A percentile compares a stretch with the other conserved stretches of the same genome.
phyloP scores from a whole-genome alignment of 164 flowering plant genomes.

The Santalum album region DNA sequence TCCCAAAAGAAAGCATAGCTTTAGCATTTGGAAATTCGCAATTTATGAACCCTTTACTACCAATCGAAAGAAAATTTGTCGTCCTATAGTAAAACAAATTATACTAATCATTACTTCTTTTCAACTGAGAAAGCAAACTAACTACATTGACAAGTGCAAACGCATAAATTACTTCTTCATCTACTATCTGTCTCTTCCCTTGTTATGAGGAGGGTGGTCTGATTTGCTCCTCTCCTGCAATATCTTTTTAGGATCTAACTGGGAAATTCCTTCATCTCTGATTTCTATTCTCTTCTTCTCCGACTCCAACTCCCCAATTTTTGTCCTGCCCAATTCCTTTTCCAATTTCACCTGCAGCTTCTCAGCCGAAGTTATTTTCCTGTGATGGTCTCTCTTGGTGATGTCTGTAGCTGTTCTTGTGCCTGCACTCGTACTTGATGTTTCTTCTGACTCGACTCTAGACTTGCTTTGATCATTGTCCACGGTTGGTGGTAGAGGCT shows the following conservation, averaged over 20 bases:
- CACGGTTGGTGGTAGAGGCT: not conserved
- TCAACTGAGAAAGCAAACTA: not conserved
- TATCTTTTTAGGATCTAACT: constrained; percentile 16
- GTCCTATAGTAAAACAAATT: not conserved
- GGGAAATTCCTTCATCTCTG: constrained; percentile 18
- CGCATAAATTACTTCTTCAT: not conserved
- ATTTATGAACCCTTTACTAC: too few relatives aligned
- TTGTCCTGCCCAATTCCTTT: constrained; percentile 11
- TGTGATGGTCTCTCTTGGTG: not conserved
- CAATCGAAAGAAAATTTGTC: not conserved
- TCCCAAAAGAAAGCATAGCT: too few relatives aligned
- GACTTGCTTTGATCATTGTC: constrained; percentile 9
- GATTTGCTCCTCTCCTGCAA: constrained; percentile 14
- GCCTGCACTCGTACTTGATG: constrained; percentile 3
- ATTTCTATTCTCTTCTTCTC: constrained; percentile 16
- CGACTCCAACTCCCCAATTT: constrained; percentile 12
- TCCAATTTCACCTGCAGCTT: constrained; percentile 1
- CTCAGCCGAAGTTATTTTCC: not conserved
- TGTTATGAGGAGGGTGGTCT: constrained; percentile 15
- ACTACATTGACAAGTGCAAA: not conserved
- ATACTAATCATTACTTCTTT: not conserved
- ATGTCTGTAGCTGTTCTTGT: constrained; percentile 4
- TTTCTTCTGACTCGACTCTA: constrained; percentile 12
- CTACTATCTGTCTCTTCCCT: constrained; percentile 20
- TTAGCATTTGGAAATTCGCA: too few relatives aligned